Base-by-base conservation (phyloP, 306 rosid genomes). In the Geum urbanum region DNA sequence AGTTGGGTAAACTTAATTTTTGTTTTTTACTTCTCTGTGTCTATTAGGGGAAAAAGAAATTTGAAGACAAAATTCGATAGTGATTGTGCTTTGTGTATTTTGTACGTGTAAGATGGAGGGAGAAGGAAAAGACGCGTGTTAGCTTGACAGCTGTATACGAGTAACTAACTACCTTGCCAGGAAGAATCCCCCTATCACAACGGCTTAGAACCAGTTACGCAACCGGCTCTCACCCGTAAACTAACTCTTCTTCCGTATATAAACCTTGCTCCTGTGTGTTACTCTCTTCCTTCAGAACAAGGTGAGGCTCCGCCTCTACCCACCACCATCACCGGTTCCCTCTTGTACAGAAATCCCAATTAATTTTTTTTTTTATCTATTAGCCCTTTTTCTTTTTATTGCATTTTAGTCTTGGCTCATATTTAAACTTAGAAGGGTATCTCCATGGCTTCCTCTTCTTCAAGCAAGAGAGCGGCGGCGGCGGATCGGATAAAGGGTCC, bases 401-500 rank as follows among this genome's bases (percentile, higher is more conserved):
- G 8, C n/a, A 7, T 4, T 55, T 32, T 63, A 1, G 16, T 37
- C 48, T 59, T 71, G 14, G 39, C 19, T 14, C 18, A 0, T 32
- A 32, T 65, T 52, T 62, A 11, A 37, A 37, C 39, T 50, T 22
- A 40, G 53, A 53, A 8, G 18, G 44, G 44, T 9, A 15, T 71
- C 58, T 15, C 69, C 15, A 84, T 84, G 88, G 84, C 84, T 48
- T 80, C 86, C 6, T 58, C 19, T 57, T 59, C 64, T 32, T 59
- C 64, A 14, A 7, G 78, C 8, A 76, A 66, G 75, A 82, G 67
- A 49, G 80, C 80, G 5, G 14, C 48, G 8, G 14, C 48, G 12
- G 59, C 70, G 70, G 96, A 86, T 82, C 91, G 97, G 69, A 88
- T 88, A 32, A 91, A 85, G 74, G 97, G 97, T 2, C 91, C 97